Base-by-base conservation (phyloP, 2,329 filamentous ascomycete species). In the Penicillium vulpinum region DNA sequence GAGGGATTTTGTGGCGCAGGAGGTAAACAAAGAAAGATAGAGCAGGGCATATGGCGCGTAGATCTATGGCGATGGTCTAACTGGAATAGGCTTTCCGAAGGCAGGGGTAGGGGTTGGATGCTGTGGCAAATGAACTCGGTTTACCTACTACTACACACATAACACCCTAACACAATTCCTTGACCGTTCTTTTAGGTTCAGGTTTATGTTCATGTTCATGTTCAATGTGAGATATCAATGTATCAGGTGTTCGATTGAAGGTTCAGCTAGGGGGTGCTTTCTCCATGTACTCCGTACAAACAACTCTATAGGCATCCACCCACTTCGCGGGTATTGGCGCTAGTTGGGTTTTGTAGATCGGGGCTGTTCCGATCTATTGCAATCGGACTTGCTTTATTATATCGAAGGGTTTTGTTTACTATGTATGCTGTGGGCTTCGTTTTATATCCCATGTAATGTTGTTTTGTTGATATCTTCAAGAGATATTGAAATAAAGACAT, bases 1-100 rank as follows among this genome's bases (percentile, higher is more conserved):
- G 10, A 41, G 11, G 13, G 28, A 28, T 4, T 35, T n/a, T 24
- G 21, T 43, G 45, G 52, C 36, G 52, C 8, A 36, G 36, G 36
- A 36, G 7, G 38, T 28, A 43, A 51, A 55, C 52, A 55, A 55
- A 43, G 51, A 40, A 47, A 53, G 43, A 54, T 9, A 7, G 18
- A 13, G 16, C 15, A 7, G 18, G n/a, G 16, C 15, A 35, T 21
- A 40, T 13, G 29, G 29, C 28, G 16, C 28, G 29, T 18, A 21
- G 36, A 54, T 54, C 28, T 35, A 45, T 4, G 13, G 45, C 13
- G 29, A 39, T 35, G 22, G 15, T 22, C 43, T 39, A 39, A 39
- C 43, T n/a, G 8, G 9, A 28, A 46, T 38, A 18, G 31, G 33
- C 16, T 2, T 49, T 22, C n/a, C 3, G 4, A 9, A 15, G 26